phyloP scores from a whole-genome alignment of 2,329 filamentous ascomycete species.

The Monosporascus sp. region DNA sequence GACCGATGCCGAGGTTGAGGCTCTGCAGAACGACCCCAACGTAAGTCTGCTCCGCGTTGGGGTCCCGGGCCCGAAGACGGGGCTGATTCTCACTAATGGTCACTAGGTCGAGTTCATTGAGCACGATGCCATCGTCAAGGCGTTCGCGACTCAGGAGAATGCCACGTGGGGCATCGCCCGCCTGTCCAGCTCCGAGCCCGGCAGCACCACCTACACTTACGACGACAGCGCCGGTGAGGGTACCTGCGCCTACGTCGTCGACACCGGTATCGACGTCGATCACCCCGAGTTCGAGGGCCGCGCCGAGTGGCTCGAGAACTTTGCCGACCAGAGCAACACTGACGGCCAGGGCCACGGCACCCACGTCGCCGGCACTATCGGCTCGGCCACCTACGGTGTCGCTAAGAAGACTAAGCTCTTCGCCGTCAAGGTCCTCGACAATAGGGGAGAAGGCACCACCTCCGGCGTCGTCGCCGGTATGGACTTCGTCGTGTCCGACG shows the following conservation, averaged over 20 bases:
- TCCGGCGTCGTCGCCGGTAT: conserved; percentile 31
- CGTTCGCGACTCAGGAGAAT: conserved; percentile 17
- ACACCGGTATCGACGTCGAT: conserved; percentile 32
- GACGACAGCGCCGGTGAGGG: conserved; percentile 9
- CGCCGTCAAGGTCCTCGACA: conserved; percentile 3
- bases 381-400: conserved; percentile 2
- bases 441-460: conserved; percentile 21
- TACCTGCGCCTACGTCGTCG: conserved; percentile 33
- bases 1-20: conserved; percentile 35
- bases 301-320: conserved; percentile 11
- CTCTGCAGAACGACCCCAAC: conserved; percentile 33
- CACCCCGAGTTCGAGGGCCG: conserved; percentile 21
- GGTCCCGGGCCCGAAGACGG: neutral
- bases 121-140: conserved; percentile 24
- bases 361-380: conserved; percentile 14
- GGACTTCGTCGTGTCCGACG: conserved; percentile 15
- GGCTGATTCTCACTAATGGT: conserved; percentile 1
- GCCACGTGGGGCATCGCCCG: conserved; percentile 17
- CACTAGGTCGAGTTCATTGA: conserved; percentile 29
- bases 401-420: conserved; percentile 4
- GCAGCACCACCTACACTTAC: conserved; percentile 11
- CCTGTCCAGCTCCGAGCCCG: conserved; percentile 12
- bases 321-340: conserved; percentile 10
- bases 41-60: conserved; percentile 23
- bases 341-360: conserved; percentile 30